Conservation (phyloP, 257 asterid species). For the Phtheirospermum japonicum region DNA sequence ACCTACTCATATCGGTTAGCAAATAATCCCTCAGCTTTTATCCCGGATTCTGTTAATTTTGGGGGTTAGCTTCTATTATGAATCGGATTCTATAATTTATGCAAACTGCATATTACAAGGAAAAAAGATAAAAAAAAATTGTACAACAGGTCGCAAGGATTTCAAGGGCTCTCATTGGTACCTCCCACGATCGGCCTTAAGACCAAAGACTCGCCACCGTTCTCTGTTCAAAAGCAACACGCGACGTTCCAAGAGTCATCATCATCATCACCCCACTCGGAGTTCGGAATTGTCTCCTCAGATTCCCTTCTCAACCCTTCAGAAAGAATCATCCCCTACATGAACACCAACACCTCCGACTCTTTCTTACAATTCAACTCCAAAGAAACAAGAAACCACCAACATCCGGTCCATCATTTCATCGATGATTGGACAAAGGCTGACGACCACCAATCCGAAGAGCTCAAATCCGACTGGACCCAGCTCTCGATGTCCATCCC, state of each 20-base stretch:
- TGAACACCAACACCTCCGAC: conserved; percentile 38
- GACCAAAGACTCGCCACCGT: conserved; percentile 39
- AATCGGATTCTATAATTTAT: background rate
- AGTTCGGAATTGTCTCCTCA: conserved; percentile 62
- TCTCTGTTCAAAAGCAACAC: conserved; percentile 50
- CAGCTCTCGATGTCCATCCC: conserved; percentile 93
- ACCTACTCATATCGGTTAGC: too few species aligned
- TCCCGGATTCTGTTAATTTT: too few species aligned
- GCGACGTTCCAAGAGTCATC: conserved; percentile 31
- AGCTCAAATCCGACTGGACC: conserved; percentile 86
- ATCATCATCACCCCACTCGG: conserved; percentile 31
- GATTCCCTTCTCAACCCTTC: conserved; percentile 67
- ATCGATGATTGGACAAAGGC: conserved; percentile 54
- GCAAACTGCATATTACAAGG: too few species aligned
- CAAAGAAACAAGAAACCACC: conserved; percentile 42
- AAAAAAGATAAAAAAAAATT: background rate
- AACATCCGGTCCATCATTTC: conserved; percentile 53
- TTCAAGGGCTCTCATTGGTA: conserved; percentile 37
- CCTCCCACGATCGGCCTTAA: conserved; percentile 36
- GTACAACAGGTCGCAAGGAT: conserved; percentile 54
- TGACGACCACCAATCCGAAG: conserved; percentile 55
- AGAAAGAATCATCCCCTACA: conserved; percentile 46
- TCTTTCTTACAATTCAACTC: conserved; percentile 39
- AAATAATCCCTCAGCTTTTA: too few species aligned
- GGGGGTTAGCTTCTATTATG: background rate